Evolutionary conservation across 1,139 yeast genomes (phyloP).

Genomic region (Taiozyma sp.): DNA sequence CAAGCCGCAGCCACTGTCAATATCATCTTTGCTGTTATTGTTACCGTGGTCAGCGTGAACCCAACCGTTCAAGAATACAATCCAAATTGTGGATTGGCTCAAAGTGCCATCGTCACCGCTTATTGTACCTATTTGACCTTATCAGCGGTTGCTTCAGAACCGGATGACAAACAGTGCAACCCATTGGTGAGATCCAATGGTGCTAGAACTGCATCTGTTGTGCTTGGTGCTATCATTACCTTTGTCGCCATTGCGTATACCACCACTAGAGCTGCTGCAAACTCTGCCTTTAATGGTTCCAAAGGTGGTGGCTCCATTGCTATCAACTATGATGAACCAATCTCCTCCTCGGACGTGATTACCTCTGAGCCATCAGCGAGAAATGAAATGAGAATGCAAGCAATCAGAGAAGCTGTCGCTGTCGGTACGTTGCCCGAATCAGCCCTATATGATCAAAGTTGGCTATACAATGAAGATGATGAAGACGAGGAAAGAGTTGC

Average conservation of each 20-base stretch:
- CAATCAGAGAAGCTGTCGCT: constrained; percentile 88
- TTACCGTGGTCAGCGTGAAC: constrained; percentile 70
- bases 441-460: constrained; percentile 69
- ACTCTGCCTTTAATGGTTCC: constrained; percentile 50
- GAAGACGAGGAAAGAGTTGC: constrained; percentile 44
- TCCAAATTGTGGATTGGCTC: constrained; percentile 96
- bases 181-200: constrained; percentile 88
- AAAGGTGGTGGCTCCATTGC: constrained; percentile 30
- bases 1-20: constrained; percentile 83
- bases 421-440: constrained; percentile 94
- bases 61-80: constrained; percentile 88
- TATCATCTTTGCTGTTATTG: constrained; percentile 55
- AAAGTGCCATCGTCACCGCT: constrained; percentile 91
- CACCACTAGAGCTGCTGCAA: constrained; percentile 92
- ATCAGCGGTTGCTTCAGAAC: constrained; percentile 95
- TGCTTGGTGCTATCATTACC: constrained; percentile 90
- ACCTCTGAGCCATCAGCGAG: constrained; percentile 54
- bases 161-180: constrained; percentile 89
- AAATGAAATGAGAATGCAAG: constrained; percentile 79
- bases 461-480: constrained; percentile 46
- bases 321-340: constrained; percentile 33
- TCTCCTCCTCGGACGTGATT: constrained; percentile 28
- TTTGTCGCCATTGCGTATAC: constrained; percentile 95
- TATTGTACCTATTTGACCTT: constrained; percentile 90
- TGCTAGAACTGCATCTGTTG: constrained; percentile 83